Base-by-base conservation (phyloP, 169 alveolate species). In the Condylostoma magnum region DNA sequence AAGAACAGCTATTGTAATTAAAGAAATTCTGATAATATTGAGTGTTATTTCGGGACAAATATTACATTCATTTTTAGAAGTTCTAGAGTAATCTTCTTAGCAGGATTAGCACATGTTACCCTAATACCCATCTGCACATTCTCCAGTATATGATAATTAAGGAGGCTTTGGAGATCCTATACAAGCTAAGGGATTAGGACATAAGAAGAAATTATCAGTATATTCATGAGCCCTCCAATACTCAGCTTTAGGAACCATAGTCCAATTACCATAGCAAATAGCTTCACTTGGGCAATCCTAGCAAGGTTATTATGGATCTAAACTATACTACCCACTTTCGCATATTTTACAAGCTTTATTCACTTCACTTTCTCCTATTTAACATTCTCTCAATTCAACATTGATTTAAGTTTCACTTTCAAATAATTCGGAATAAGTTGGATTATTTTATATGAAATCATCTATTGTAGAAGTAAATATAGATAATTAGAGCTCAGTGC, bases 111-210 rank as follows among this genome's bases (percentile, higher is more conserved):
- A 53, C 30, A 53, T 4, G 3, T 53, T 22, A 27, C 65, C 65
- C 30, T 1, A 27, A 10, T 53, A 53, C 18, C 65, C 65, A n/a
- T 53, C 65, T 22, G 30, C 27, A 53, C 65, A 53, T 33, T 53
- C 30, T 1, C 65, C 65, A 27, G 6, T 4, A n/a, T 53, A 53
- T 63, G n/a, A n/a, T 75, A 47, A 47, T 44, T 4, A 36, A 28
- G 25, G 82, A 77, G 1, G 34, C 56, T 52, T 6, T 4, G 46
- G 46, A 3, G 63, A 52, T 6, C 69, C 69, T 36, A 56, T 33
- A 8, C 69, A 56, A 31, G 69, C 46, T n/a, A n/a, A 27, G 4
- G 2, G 1, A 31, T 3, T 27, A 56, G 8, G 50, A 25, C 69
- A 56, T 56, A 33, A 33, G 27, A 20, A 56, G 25, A 56, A 56